phyloP scores from a whole-genome alignment of 2,329 filamentous ascomycete species.

The Fusarium setosum region DNA sequence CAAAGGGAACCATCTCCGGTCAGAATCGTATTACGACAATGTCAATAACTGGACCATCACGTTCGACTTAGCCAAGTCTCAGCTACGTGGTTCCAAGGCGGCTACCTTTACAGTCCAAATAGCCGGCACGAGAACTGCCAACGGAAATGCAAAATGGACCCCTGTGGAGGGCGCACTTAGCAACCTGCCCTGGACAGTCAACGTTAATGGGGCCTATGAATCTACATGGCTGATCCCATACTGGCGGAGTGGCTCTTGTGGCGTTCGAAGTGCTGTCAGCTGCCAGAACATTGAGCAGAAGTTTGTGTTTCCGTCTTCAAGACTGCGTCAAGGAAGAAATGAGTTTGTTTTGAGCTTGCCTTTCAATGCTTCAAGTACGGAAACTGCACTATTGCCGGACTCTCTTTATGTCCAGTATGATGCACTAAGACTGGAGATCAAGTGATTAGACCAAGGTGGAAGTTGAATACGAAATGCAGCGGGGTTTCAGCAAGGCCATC shows the following conservation, averaged over 20 bases:
- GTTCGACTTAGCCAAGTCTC: slow-evolving; percentile 56
- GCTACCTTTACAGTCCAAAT: slow-evolving; percentile 36
- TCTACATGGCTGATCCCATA: slow-evolving; percentile 67
- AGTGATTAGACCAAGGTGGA: too few relatives aligned
- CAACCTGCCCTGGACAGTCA: slow-evolving; percentile 42
- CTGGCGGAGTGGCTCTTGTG: slow-evolving; percentile 59
- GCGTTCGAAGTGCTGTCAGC: slow-evolving; percentile 66
- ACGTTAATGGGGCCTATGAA: slow-evolving; percentile 51
- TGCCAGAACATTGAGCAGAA: slow-evolving; percentile 71
- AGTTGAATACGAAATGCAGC: too few relatives aligned
- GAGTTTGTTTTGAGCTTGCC: slow-evolving; percentile 67
- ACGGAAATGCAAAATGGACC: slow-evolving; percentile 35
- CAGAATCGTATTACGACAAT: slow-evolving; percentile 54
- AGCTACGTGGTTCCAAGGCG: slow-evolving; percentile 49
- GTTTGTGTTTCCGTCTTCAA: slow-evolving; percentile 61
- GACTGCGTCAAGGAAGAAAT: slow-evolving; percentile 62
- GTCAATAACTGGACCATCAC: slow-evolving; percentile 69
- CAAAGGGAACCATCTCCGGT: slow-evolving; percentile 57
- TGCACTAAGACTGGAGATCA: slow-evolving; percentile 67
- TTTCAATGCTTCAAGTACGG: slow-evolving; percentile 66
- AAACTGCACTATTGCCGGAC: slow-evolving; percentile 64
- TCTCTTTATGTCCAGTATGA: slow-evolving; percentile 73
- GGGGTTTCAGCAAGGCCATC: too few relatives aligned
- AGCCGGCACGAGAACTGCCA: slow-evolving; percentile 22
- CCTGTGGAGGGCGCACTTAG: slow-evolving; percentile 7